These are phyloP conservation scores for Cydonia oblonga DNA, from an alignment of 331 rosid genomes.

Conservation along the genomic window DNA sequence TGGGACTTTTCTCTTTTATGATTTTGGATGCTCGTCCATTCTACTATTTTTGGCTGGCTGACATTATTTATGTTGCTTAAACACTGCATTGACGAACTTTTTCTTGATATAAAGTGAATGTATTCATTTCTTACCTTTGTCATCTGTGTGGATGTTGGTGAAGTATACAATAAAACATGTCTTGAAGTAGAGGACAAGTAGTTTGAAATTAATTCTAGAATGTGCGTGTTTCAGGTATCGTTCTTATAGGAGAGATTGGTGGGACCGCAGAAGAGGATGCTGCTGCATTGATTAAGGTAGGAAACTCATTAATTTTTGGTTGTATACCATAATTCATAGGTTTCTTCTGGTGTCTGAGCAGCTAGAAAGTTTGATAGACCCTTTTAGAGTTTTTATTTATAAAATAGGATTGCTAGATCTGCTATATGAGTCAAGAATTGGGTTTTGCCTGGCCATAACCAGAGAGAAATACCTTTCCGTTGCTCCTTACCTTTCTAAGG, in stretches of 20 bases:
- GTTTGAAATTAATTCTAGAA: neutral
- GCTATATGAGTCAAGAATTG: no score
- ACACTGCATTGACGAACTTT: neutral
- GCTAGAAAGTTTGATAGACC: no score
- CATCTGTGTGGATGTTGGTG: neutral
- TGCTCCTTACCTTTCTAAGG: neutral
- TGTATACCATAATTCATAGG: no score
- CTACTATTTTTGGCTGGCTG: neutral
- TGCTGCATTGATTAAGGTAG: constrained; percentile 89
- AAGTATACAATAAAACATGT: neutral
- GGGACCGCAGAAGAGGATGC: constrained; percentile 99
- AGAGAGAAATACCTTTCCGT: neutral
- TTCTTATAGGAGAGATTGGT: constrained; percentile 96
- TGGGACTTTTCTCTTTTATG: neutral
- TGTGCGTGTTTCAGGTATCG: constrained; percentile 47
- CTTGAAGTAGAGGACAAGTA: neutral
- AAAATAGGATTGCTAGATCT: no score
- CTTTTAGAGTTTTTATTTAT: no score
- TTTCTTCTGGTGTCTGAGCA: neutral
- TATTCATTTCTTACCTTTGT: neutral
- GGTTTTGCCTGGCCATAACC: neutral
- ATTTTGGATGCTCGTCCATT: neutral
- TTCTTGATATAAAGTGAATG: neutral
- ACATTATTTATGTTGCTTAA: neutral
- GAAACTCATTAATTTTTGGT: neutral